Base-by-base conservation (phyloP, 75 land plant species). In the Adiantum capillusveneris region DNA sequence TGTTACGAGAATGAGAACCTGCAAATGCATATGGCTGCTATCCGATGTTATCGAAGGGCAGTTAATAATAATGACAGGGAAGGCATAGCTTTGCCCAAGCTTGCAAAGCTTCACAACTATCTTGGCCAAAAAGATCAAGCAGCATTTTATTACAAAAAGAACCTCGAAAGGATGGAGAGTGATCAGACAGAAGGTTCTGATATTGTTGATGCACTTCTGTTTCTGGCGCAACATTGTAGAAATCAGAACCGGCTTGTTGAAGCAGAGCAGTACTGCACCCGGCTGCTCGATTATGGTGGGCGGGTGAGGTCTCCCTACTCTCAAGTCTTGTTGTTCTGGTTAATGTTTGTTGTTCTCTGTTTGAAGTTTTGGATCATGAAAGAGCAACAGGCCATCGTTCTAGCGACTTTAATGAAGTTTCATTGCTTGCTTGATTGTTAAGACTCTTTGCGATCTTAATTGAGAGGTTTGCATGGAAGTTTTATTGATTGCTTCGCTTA, bases 161-260 rank as follows among this genome's bases (percentile, higher is more conserved):
- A 94, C 74, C 60, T 94, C 26, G 98, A 94, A 28, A 71, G 88
- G 59, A 83, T 94, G 91, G 87, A 86, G 68, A 75, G 69, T 28
- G 98, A 94, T 56, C 96, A 94, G 53, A 86, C 86, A 58, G 88
- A 81, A 58, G 85, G 96, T 12, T 83, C 78, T 31, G 94, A 94
- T 50, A 75, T 83, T 67, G 72, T 90, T 60, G 96, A 84, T 58
- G 98, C 98, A 27, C 65, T 94, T 26, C 53, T 74, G 27, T 94
- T 79, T 63, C 81, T 94, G 58, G 85, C 87, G 2, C 74, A 60
- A 16, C 62, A 94, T 58, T 86, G 62, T 68, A 89, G 83, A 75
- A 57, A 60, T 31, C 66, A 73, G 56, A 77, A 77, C 26, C 75
- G 64, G 39, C 74, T 79, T 53, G 98, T 85, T 25, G 91, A 86